Percentiles rank a stretch among this genome's conserved stretches.
Evolutionary conservation across 2,329 filamentous ascomycete genomes (phyloP).

Genomic region (Harringtonia aguacate): DNA sequence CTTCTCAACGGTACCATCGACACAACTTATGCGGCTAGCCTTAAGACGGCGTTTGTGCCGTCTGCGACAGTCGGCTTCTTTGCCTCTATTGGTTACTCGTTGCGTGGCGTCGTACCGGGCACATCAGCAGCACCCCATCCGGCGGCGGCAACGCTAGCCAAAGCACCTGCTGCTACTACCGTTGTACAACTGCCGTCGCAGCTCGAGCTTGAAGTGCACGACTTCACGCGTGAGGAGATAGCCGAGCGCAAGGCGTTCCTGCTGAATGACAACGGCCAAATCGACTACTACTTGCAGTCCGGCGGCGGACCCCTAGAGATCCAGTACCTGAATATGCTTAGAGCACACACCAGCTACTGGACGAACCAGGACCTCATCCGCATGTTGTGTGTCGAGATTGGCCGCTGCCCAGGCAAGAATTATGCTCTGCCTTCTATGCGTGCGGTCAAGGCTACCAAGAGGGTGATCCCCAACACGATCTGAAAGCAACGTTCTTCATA

Average conservation of each 20-base stretch:
- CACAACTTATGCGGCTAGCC: conserved; percentile 60
- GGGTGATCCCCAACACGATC: conserved; percentile 10
- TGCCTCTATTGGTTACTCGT: conserved; percentile 50
- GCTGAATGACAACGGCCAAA: conserved; percentile 92
- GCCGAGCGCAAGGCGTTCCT: conserved; percentile 80
- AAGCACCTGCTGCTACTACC: conserved; percentile 18
- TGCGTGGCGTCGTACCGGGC: conserved; percentile 52
- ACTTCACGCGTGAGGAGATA: conserved; percentile 86
- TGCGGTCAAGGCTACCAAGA: conserved; percentile 42
- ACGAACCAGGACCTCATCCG: conserved; percentile 76
- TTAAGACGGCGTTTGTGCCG: conserved; percentile 73
- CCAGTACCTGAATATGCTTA: conserved; percentile 94
- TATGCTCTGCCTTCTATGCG: conserved; percentile 47
- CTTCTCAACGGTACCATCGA: conserved; percentile 87
- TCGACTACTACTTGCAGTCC: conserved; percentile 80
- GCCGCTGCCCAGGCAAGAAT: conserved; percentile 57
- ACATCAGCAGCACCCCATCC: conserved; percentile 16
- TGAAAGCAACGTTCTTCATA: too few relatives aligned
- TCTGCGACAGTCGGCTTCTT: conserved; percentile 57
- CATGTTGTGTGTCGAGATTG: conserved; percentile 81
- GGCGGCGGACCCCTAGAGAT: conserved; percentile 84
- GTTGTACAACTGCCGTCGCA: conserved; percentile 45
- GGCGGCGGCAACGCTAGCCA: conserved; percentile 13
- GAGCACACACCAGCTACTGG: conserved; percentile 95
- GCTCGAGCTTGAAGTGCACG: conserved; percentile 89